Evolutionary conservation across 1,284 basidiomycete species (phyloP).

Genomic region (Fomitiporia mediterranea): DNA sequence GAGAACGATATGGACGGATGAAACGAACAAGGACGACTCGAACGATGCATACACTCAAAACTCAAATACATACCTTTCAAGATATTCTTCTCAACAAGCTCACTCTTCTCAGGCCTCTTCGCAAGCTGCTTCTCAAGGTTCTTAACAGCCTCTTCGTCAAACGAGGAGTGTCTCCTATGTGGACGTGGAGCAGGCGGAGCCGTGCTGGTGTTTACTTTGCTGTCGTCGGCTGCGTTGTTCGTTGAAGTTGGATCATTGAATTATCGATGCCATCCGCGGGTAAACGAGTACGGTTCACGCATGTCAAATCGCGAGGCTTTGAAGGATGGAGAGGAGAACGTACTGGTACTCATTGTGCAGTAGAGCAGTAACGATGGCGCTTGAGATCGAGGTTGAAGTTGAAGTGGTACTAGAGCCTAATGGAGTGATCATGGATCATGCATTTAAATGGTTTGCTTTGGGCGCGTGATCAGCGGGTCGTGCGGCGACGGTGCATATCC

Average conservation of each 20-base stretch:
- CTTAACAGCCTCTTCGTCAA: slow-evolving; percentile 39
- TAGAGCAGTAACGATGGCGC: neutral
- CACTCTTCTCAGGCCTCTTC: slow-evolving; percentile 54
- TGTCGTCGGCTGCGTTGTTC: slow-evolving; percentile 3
- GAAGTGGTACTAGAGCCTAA: no score
- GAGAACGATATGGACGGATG: no score
- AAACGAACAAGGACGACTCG: no score
- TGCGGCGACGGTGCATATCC: neutral
- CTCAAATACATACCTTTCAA: slow-evolving; percentile 51
- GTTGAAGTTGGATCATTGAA: no score
- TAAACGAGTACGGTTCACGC: no score
- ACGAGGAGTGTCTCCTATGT: slow-evolving; percentile 30
- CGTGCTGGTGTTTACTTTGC: neutral
- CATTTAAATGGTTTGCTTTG: no score
- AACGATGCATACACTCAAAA: slow-evolving; percentile 9
- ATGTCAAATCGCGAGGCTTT: no score
- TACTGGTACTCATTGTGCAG: no score
- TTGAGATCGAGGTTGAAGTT: neutral
- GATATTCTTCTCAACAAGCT: slow-evolving; percentile 71
- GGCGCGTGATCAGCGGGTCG: neutral
- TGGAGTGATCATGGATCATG: no score
- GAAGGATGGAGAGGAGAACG: no score
- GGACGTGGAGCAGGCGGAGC: neutral
- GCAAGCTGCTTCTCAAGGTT: slow-evolving; percentile 57
- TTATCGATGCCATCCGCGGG: no score